A percentile compares a stretch with the other conserved stretches of the same genome.
These are phyloP conservation scores for Lodderomyces elongisporus DNA, from an alignment of 1,139 yeast genomes.

Conservation along the genomic window DNA sequence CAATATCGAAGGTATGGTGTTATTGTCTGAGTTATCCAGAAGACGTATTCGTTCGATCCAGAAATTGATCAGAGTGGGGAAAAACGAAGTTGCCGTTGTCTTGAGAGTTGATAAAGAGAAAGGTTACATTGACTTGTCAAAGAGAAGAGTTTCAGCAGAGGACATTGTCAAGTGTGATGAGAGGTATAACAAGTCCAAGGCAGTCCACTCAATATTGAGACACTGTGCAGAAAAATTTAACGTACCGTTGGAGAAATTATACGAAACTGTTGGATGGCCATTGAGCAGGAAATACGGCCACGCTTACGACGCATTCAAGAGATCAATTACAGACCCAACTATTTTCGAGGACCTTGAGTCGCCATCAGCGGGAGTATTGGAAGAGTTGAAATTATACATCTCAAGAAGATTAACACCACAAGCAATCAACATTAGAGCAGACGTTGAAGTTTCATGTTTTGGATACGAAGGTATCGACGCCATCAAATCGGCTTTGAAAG, in stretches of 20 bases:
- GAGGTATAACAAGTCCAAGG: constrained; percentile 92
- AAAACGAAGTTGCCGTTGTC: constrained; percentile 98
- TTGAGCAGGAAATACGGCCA: constrained; percentile 92
- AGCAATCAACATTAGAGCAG: constrained; percentile 96
- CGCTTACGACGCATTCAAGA: constrained; percentile 95
- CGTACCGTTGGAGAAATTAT: constrained; percentile 77
- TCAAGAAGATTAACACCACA: constrained; percentile 95
- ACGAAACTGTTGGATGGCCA: constrained; percentile 95
- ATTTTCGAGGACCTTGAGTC: constrained; percentile 77
- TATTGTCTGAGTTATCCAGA: constrained; percentile 92
- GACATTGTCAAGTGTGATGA: constrained; percentile 97
- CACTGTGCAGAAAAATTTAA: constrained; percentile 98
- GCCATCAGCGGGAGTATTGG: constrained; percentile 70
- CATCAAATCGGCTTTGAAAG: constrained; percentile 78
- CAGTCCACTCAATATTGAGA: constrained; percentile 94
- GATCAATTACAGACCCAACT: constrained; percentile 87
- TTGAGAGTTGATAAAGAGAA: constrained; percentile 97
- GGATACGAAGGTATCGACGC: constrained; percentile 98
- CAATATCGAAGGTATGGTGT: constrained; percentile 98
- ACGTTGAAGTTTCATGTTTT: constrained; percentile 95
- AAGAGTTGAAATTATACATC: constrained; percentile 79
- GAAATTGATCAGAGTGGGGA: constrained; percentile 95
- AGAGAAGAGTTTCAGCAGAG: constrained; percentile 97
- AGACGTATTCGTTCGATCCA: constrained; percentile 98
- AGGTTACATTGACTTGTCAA: constrained; percentile 95